Evolutionary conservation across 2,329 filamentous ascomycete genomes (phyloP).

Genomic region (Chaetoscypha palmicola): DNA sequence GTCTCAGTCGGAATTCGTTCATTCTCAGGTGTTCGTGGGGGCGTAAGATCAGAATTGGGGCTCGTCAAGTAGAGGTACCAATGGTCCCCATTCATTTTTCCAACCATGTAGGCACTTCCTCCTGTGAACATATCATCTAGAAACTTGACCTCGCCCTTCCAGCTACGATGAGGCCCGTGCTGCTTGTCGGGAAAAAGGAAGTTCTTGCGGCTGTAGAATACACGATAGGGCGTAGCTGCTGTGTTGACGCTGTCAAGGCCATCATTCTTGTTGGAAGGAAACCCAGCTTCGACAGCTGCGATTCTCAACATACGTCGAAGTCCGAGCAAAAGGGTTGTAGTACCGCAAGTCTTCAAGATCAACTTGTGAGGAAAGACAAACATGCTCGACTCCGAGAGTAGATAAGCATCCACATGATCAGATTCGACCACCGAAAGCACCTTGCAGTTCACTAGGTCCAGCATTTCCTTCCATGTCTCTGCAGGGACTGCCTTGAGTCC

Average conservation of each 20-base stretch:
- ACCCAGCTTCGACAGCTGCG: constrained; percentile 80
- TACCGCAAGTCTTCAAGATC: constrained; percentile 96
- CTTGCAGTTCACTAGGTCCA: constrained; percentile 98
- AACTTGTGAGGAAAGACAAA: constrained; percentile 99
- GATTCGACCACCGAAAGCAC: constrained; percentile 91
- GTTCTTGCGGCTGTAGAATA: constrained; percentile 99
- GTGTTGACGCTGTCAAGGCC: constrained; percentile 60
- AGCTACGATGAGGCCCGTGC: constrained; percentile 90
- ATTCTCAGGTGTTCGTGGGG: constrained; percentile 66
- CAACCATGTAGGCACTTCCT: constrained; percentile 98
- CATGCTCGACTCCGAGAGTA: constrained; percentile 98
- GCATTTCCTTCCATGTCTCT: constrained; percentile 91
- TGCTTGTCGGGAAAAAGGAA: constrained; percentile 94
- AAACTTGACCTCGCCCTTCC: constrained; percentile 90
- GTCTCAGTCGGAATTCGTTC: constrained; percentile 35
- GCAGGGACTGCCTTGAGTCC: constrained; percentile 81
- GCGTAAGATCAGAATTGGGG: constrained; percentile 71
- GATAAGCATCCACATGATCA: constrained; percentile 90
- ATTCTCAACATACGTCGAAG: constrained; percentile 89
- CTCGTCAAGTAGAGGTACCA: constrained; percentile 98
- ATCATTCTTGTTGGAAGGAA: constrained; percentile 68
- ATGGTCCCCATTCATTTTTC: constrained; percentile 99
- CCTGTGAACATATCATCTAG: constrained; percentile 86
- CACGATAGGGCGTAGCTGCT: constrained; percentile 82
- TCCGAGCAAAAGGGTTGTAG: constrained; percentile 85